Base-by-base conservation (phyloP, 331 rosid species). In the Malus hybrid region DNA sequence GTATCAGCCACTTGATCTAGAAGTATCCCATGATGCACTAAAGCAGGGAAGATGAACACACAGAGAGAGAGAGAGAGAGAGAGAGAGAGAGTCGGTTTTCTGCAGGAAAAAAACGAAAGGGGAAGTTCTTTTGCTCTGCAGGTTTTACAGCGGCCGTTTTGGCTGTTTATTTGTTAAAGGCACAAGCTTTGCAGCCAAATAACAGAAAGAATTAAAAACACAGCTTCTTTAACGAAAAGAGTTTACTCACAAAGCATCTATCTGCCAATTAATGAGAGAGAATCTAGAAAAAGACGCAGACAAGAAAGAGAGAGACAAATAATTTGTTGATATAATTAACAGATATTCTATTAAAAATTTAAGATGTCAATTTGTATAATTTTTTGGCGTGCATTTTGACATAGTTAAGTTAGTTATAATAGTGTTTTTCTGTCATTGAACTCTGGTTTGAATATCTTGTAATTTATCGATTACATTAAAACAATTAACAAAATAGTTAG, bases 21-120 rank as follows among this genome's bases (percentile, higher is more conserved):
- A 52, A 86, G 75, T 42, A 82, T 74, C 33, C 70, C 82, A 73
- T 60, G 61, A 52, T 52, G 55, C 68, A 12, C 75, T 9, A 29
- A 60, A 66, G 59, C 56, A 69, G 44, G 29, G 79, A 48, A 84
- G 71, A 76, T 44, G 70, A 67, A 31, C 71, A 39, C 42, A 36
- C 0, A 34, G 10, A 34, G 42, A 70, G 31, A 20, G 76, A 73
- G 29, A 3, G 63, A 20, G 29, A 3, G 63, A n/a, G 27, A 8
- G 10, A 1, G 27, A 22, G 64, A 57, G 64, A 70, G 69, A 73
- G 82, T 79, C 74, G 73, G 48, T 44, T 74, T 65, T 18, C 54
- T 66, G 57, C 22, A 14, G 48, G 20, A 61, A 24, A 19, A 67
- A 20, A 71, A 65, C 71, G 73, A 50, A 70, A 71, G 5, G 36